Conservation (phyloP, 768 basidiomycete species). For the Suillus hirtellus region DNA sequence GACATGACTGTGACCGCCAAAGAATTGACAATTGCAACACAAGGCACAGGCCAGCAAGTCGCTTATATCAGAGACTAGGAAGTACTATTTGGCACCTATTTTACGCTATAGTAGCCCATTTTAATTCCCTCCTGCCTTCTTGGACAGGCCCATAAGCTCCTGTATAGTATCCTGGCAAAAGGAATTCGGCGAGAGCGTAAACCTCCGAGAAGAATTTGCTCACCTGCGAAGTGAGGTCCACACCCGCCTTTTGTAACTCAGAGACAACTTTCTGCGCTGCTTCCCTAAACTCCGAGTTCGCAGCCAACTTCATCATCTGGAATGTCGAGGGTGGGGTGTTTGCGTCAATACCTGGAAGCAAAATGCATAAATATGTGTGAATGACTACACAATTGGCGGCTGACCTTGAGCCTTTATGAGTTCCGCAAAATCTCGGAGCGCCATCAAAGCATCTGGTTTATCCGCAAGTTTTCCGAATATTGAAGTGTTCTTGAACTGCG, state of each 20-base stretch:
- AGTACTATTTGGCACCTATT: not conserved
- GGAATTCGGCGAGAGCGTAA: conserved; percentile 2
- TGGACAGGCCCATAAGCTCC: conserved; percentile 33
- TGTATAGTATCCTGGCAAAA: conserved; percentile 47
- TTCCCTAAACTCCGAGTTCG: conserved; percentile 52
- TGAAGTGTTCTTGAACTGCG: conserved; percentile 45
- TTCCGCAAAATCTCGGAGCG: conserved; percentile 45
- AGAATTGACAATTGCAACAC: not conserved
- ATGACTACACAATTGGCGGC: conserved; percentile 17
- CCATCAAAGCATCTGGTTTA: conserved; percentile 50
- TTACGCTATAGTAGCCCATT: conserved; percentile 1
- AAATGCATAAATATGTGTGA: not conserved
- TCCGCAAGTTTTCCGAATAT: conserved; percentile 49
- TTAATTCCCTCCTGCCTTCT: conserved; percentile 25
- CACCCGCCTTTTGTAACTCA: conserved; percentile 57
- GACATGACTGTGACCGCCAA: conserved; percentile 2
- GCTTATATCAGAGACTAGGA: conserved; percentile 5
- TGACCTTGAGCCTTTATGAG: conserved; percentile 51
- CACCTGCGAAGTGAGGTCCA: conserved; percentile 60
- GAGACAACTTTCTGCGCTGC: conserved; percentile 46
- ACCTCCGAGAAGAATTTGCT: conserved; percentile 16
- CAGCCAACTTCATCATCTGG: conserved; percentile 55
- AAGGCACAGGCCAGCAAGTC: not conserved
- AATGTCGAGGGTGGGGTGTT: conserved; percentile 45
- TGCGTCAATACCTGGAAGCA: conserved; percentile 47